These are phyloP conservation scores for Aspergillus fructus DNA, from an alignment of 2,329 filamentous ascomycete species.

Conservation along the genomic window DNA sequence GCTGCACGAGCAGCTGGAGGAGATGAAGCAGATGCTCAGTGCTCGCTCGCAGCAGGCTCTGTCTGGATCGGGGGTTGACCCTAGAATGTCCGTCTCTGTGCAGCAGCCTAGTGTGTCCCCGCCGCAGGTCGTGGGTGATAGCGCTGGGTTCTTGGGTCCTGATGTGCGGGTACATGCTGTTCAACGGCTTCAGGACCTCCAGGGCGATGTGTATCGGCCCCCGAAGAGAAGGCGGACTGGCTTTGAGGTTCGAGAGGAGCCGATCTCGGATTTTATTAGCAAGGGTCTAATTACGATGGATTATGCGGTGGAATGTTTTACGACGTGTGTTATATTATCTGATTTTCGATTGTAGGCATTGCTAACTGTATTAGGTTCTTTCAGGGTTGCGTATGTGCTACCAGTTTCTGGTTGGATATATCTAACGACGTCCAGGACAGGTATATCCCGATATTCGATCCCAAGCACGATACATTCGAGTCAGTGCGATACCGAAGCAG, in stretches of 20 bases:
- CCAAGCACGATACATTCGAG: conserved; percentile 45
- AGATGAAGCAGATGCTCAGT: conserved; percentile 23
- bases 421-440: conserved; percentile 36
- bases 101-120: neutral
- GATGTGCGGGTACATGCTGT: neutral
- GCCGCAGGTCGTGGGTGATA: neutral
- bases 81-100: too few relatives aligned
- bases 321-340: too few relatives aligned
- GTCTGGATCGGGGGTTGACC: too few relatives aligned
- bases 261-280: conserved; percentile 35
- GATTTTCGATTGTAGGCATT: too few relatives aligned
- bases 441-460: conserved; percentile 52
- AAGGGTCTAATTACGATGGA: conserved; percentile 35
- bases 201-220: neutral
- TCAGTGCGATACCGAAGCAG: conserved; percentile 49
- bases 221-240: conserved; percentile 31
- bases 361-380: conserved; percentile 32
- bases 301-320: conserved; percentile 24
- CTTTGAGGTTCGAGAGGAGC: conserved; percentile 34
- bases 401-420: neutral
- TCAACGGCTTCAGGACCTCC: neutral
- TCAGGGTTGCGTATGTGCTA: conserved; percentile 33
- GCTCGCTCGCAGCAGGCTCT: neutral
- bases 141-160: neutral
- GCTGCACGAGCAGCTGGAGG: conserved; percentile 29